phyloP scores from a whole-genome alignment of 1,139 yeast genomes.

The Geotrichum candidum region DNA sequence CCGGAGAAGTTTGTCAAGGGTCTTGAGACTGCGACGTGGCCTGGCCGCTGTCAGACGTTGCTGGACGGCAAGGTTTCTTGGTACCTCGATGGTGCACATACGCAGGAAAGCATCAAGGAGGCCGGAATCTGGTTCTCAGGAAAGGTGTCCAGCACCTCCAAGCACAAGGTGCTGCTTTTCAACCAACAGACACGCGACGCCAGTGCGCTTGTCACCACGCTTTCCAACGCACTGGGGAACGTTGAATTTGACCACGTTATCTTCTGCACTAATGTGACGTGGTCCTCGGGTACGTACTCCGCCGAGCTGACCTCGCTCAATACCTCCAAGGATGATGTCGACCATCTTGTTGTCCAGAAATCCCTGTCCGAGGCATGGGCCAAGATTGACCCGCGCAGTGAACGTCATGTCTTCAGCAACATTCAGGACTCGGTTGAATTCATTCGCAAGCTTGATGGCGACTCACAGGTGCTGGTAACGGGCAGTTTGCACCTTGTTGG shows the following conservation, averaged over 20 bases:
- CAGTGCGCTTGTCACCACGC: slow-evolving; percentile 49
- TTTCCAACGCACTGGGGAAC: slow-evolving; percentile 42
- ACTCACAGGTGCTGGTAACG: slow-evolving; percentile 72
- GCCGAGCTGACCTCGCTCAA: slow-evolving; percentile 82
- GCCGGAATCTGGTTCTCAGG: slow-evolving; percentile 73
- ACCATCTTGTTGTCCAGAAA: slow-evolving; percentile 74
- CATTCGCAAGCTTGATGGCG: slow-evolving; percentile 38
- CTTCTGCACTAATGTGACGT: slow-evolving; percentile 88
- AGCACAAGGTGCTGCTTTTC: slow-evolving; percentile 53
- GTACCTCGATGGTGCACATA: slow-evolving; percentile 95
- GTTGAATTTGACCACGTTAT: slow-evolving; percentile 60
- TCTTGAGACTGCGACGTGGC: slow-evolving; percentile 70
- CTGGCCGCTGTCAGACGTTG: slow-evolving; percentile 86
- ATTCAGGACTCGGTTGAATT: slow-evolving; percentile 69
- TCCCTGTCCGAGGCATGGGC: slow-evolving; percentile 67
- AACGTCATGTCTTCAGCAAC: slow-evolving; percentile 57
- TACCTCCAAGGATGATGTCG: slow-evolving; percentile 70
- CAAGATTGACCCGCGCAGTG: slow-evolving; percentile 42
- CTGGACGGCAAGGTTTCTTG: slow-evolving; percentile 52
- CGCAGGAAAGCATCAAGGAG: slow-evolving; percentile 74
- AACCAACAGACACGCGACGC: slow-evolving; percentile 95
- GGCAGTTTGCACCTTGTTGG: slow-evolving; percentile 95
- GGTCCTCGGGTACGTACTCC: slow-evolving; percentile 75
- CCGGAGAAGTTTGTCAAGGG: slow-evolving; percentile 61
- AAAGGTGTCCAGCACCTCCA: slow-evolving; percentile 27